A percentile compares a stretch with the other conserved stretches of the same genome.
phyloP scores from a whole-genome alignment of 257 asterid species.

The Paulownia fortunei region DNA sequence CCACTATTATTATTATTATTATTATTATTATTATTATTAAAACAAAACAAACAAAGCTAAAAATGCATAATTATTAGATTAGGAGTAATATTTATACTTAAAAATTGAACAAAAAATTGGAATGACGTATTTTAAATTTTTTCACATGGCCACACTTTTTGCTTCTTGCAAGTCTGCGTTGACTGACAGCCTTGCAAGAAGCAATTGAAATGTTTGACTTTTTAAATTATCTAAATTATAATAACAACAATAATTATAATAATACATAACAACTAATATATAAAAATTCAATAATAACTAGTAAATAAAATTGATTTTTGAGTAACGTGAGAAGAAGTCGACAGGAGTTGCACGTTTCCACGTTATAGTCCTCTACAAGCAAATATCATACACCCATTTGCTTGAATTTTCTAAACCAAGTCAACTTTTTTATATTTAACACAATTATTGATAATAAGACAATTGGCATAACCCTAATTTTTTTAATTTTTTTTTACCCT shows the following conservation, averaged over 20 bases:
- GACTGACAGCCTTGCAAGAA: conserved; percentile 27
- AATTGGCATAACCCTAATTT: not conserved
- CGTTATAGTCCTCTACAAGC: conserved; percentile 27
- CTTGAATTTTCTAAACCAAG: not conserved
- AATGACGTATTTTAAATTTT: too few relatives aligned
- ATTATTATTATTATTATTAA: not conserved
- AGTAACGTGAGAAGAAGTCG: conserved; percentile 41
- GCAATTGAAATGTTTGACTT: conserved; percentile 30
- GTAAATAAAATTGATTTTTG: not conserved
- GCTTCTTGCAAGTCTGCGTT: conserved; percentile 1
- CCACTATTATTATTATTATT: not conserved
- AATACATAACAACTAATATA: not conserved
- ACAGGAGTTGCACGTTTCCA: conserved; percentile 37
- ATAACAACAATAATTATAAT: not conserved
- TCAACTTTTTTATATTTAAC: conserved; percentile 3
- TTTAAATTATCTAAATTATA: not conserved
- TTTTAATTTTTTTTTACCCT: not conserved
- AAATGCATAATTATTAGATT: not conserved
- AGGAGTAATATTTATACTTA: not conserved
- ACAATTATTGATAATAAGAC: not conserved
- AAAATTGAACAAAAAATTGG: not conserved
- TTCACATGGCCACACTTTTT: conserved; percentile 26
- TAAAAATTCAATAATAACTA: not conserved
- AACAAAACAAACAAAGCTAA: not conserved
- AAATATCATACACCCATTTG: conserved; percentile 7